Conservation (phyloP, 2,329 filamentous ascomycete genomes). For the Fusarium sp. region DNA sequence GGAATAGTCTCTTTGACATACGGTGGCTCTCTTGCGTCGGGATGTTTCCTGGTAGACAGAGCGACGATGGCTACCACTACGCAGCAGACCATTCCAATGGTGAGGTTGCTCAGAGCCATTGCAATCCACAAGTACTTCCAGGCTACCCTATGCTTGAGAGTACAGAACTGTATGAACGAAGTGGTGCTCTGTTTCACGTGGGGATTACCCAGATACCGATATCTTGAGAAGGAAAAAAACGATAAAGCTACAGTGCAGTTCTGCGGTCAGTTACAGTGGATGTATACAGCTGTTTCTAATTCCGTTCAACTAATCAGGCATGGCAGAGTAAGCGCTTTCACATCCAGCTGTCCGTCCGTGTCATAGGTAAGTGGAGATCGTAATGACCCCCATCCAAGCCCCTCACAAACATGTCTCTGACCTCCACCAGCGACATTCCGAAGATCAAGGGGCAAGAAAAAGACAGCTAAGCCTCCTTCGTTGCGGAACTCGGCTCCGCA, state of each 20-base stretch:
- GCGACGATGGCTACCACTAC: slow-evolving; percentile 18
- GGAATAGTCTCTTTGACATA: slow-evolving; percentile 35
- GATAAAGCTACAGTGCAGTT: not conserved
- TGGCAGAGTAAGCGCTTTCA: not conserved
- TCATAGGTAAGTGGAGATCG: not conserved
- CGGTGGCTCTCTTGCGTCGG: slow-evolving; percentile 28
- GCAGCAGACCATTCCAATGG: slow-evolving; percentile 24
- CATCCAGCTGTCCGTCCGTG: not conserved
- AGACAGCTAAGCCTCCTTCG: not conserved
- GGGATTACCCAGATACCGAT: not conserved
- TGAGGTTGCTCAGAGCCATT: slow-evolving; percentile 29
- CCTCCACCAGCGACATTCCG: not conserved
- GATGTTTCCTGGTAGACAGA: slow-evolving; percentile 9
- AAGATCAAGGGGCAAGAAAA: not conserved
- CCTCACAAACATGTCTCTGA: not conserved
- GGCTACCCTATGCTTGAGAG: not conserved
- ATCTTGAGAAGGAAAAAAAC: not conserved
- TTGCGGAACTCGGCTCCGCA: slow-evolving; percentile 9
- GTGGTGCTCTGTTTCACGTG: not conserved
- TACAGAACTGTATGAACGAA: not conserved
- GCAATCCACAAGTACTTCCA: fast-evolving
- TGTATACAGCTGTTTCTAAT: not conserved
- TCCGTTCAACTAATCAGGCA: not conserved
- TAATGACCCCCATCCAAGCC: not conserved
- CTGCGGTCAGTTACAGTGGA: not conserved